phyloP scores from a whole-genome alignment of 2,329 filamentous ascomycete genomes.

The Aspergillus udagawae region DNA sequence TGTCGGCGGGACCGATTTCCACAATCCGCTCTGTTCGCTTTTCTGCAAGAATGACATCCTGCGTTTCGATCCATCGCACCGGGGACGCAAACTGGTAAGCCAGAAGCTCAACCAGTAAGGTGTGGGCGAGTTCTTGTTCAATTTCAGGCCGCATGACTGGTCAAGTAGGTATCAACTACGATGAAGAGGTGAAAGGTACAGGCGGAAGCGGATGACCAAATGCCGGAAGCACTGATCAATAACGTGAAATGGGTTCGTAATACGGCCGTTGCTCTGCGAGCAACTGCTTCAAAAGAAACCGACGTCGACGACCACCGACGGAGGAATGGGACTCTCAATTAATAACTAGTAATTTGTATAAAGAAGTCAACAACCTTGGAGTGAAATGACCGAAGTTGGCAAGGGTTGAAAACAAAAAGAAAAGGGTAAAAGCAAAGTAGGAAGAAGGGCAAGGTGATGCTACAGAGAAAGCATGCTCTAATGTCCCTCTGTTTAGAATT shows the following conservation, averaged over 20 bases:
- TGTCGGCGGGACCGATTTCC: constrained; percentile 95
- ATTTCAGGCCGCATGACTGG: constrained; percentile 90
- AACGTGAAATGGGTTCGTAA: background rate
- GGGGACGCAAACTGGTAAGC: constrained; percentile 99
- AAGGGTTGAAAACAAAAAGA: background rate
- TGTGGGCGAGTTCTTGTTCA: constrained; percentile 98
- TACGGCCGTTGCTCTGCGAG: background rate
- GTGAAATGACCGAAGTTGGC: background rate
- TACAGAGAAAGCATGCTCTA: background rate
- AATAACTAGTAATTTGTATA: background rate
- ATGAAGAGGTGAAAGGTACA: constrained; percentile 1
- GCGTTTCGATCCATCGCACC: constrained; percentile 99
- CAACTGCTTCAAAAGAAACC: background rate
- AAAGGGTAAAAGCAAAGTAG: constrained; percentile 1
- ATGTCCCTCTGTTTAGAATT: background rate
- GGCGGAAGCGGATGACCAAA: background rate
- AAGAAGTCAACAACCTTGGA: background rate
- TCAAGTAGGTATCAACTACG: constrained; percentile 17
- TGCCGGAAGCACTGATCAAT: background rate
- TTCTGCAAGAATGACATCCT: constrained; percentile 98
- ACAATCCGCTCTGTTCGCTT: constrained; percentile 96
- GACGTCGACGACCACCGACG: background rate
- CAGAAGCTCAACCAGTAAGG: constrained; percentile 94
- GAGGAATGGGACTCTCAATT: background rate
- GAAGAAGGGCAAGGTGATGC: background rate